Base-by-base conservation (phyloP, 2,329 filamentous ascomycete species). In the Neofusicoccum sp. region DNA sequence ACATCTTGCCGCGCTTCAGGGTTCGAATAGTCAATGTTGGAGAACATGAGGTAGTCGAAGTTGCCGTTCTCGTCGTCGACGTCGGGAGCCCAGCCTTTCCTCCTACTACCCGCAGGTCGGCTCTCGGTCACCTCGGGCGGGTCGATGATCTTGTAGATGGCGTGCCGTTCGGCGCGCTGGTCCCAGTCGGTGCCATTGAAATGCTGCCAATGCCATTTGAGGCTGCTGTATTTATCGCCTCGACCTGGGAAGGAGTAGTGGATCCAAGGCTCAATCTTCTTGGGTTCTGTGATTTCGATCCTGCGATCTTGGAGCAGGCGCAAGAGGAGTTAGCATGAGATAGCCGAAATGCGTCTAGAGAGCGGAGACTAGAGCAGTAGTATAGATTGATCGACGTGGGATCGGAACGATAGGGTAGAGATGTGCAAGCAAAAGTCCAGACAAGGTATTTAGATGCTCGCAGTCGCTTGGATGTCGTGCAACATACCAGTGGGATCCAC, bases 161-260 rank as follows among this genome's bases (percentile, higher is more conserved):
- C 86, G 8, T 82, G 84, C 64, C 81, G 79, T 54, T 82, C 77
- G 24, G 79, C 79, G 36, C 74, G 71, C 31, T 84, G 80, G 67
- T 89, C 84, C 73, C 82, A 90, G 68, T 90, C 87, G 1, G 86
- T 86, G 2, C 87, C 87, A 16, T 77, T 84, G 74, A 90, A 90
- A 71, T 89, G 87, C 61, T 85, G 73, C 79, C 83, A 87, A 67
- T 84, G 81, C 73, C 89, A 90, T 64, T 85, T 86, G 74, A 86
- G 75, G 0, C 75, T 66, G 56, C 84, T 87, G 69, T 90, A 86
- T 65, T 77, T 79, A 41, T 82, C 80, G 0, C 81, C 81, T 7
- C 88, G 80, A 0, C 85, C 86, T 0, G 82, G 77, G 64, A 89
- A 90, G 56, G 86, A 80, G 66, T 87, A 90, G 1, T 84, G 83